These are phyloP conservation scores for Pilaira anomala DNA, from an alignment of 192 early-diverging fungal species.

Conservation along the genomic window DNA sequence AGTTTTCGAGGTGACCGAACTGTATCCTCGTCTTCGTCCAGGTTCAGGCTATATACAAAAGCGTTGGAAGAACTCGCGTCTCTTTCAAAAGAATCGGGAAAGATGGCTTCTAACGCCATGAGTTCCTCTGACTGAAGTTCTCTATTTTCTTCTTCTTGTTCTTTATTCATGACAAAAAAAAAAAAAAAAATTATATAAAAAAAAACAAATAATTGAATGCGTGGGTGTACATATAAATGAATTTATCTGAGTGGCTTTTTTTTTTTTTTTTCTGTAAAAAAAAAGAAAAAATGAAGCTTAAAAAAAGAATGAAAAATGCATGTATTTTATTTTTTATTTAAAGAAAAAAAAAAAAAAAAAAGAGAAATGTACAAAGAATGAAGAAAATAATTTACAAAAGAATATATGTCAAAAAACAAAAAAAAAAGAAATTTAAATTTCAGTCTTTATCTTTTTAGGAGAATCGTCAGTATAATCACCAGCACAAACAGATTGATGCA, in stretches of 20 bases:
- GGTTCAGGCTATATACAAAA: conserved; percentile 21
- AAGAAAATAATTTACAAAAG: neutral
- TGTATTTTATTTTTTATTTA: conserved; percentile 6
- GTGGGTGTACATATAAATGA: no score
- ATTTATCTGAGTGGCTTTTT: neutral
- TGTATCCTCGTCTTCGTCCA: conserved; percentile 25
- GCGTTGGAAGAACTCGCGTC: neutral
- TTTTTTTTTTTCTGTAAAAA: neutral
- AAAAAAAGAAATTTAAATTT: neutral
- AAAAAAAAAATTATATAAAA: no score
- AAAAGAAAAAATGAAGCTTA: no score
- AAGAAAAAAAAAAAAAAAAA: no score
- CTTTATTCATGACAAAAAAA: no score
- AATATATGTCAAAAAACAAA: no score
- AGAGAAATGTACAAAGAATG: neutral
- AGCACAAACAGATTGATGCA: neutral
- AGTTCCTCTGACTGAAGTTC: conserved; percentile 8
- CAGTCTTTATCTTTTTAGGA: conserved; percentile 1
- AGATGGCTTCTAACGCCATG: conserved; percentile 19
- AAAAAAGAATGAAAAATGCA: neutral
- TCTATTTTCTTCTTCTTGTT: conserved; percentile 6
- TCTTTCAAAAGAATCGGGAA: conserved; percentile 5
- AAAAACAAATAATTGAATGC: no score
- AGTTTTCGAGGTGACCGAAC: conserved; percentile 23
- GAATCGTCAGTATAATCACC: neutral